A percentile compares a stretch with the other conserved stretches of the same genome.
Evolutionary conservation across 2,329 filamentous ascomycete species (phyloP).

Genomic region (Pseudonectria buxi): DNA sequence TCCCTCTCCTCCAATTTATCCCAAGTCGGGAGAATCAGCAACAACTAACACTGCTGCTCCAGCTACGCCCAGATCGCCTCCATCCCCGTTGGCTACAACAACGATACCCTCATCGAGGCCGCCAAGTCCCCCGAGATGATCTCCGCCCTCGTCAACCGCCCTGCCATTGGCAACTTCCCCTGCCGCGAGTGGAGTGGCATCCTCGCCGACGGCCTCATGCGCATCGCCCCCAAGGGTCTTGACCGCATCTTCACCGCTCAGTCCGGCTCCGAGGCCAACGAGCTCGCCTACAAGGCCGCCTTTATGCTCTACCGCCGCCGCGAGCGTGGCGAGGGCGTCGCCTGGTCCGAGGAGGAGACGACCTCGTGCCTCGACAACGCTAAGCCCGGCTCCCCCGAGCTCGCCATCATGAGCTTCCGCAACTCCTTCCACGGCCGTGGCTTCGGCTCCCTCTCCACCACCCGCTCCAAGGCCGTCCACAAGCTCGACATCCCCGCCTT

Average conservation of each 20-base stretch:
- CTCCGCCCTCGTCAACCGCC: constrained; percentile 68
- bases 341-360: constrained; percentile 66
- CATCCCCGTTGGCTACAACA: constrained; percentile 79
- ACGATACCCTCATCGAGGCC: constrained; percentile 58
- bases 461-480: constrained; percentile 76
- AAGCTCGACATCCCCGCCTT: constrained; percentile 86
- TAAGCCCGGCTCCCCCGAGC: constrained; percentile 63
- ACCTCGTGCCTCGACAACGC: constrained; percentile 64
- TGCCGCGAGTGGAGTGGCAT: constrained; percentile 67
- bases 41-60: constrained; percentile 3
- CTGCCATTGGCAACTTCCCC: constrained; percentile 75
- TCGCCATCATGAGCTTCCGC: constrained; percentile 74
- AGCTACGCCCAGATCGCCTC: constrained; percentile 77
- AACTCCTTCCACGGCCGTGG: constrained; percentile 75
- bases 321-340: constrained; percentile 61
- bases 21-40: too few species aligned
- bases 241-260: constrained; percentile 76
- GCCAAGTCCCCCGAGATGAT: constrained; percentile 66
- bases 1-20: neutral
- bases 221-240: constrained; percentile 66
- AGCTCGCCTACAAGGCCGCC: constrained; percentile 78
- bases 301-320: constrained; percentile 75
- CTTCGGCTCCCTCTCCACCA: constrained; percentile 72
- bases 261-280: constrained; percentile 76
- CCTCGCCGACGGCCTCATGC: constrained; percentile 63